phyloP scores from a whole-genome alignment of 495 filamentous ascomycete genomes.

The Annulohypoxylon moriforme region DNA sequence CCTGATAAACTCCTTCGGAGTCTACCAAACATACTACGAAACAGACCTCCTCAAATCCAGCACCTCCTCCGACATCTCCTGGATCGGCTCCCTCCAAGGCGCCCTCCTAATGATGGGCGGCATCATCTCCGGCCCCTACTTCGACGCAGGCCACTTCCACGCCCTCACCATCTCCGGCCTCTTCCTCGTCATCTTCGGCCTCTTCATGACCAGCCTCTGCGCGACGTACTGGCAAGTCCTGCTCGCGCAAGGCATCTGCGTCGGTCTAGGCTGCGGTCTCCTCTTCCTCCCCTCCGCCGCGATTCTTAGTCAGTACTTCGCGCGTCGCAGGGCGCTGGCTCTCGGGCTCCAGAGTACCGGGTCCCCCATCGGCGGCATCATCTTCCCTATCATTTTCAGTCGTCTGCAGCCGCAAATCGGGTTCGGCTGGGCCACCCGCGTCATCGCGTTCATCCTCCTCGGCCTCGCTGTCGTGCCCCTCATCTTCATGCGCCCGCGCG shows the following conservation, averaged over 20 bases:
- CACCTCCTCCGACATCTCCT: conserved; percentile 52
- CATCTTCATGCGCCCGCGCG: conserved; percentile 68
- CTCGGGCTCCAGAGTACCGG: conserved; percentile 75
- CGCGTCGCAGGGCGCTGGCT: conserved; percentile 72
- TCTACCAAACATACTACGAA: conserved; percentile 65
- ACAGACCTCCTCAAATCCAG: conserved; percentile 44
- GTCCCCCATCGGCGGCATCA: conserved; percentile 72
- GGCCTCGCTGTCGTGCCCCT: conserved; percentile 68
- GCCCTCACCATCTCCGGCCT: conserved; percentile 34
- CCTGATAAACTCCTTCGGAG: conserved; percentile 63
- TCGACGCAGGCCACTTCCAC: conserved; percentile 42
- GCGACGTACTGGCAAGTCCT: conserved; percentile 72
- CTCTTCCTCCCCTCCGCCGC: conserved; percentile 72
- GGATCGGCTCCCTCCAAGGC: conserved; percentile 58
- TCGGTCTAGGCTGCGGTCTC: conserved; percentile 66
- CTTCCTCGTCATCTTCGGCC: conserved; percentile 64
- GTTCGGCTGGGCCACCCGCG: conserved; percentile 77
- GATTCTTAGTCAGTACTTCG: conserved; percentile 75
- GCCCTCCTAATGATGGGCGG: conserved; percentile 55
- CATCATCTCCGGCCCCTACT: conserved; percentile 53
- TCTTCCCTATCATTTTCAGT: conserved; percentile 74
- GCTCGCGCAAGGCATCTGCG: conserved; percentile 68
- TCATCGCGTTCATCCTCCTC: conserved; percentile 74
- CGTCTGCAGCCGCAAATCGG: conserved; percentile 68
- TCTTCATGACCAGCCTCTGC: conserved; percentile 75